Conservation (phyloP, 2,329 filamentous ascomycete genomes). For the Fusarium cicatricum region DNA sequence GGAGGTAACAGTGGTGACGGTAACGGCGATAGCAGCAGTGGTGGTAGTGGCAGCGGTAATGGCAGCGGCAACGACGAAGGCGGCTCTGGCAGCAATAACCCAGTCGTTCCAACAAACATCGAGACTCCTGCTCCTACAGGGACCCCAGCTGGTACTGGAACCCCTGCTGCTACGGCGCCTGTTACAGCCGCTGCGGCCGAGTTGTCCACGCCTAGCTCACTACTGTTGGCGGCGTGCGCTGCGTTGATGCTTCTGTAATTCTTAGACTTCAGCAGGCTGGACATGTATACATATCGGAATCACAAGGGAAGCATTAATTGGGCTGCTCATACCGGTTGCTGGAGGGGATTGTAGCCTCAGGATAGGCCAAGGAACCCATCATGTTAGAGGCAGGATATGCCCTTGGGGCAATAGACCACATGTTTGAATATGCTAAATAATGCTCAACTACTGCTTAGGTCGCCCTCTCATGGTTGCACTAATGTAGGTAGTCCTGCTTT, state of each 20-base stretch:
- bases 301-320: slow-evolving; percentile 31
- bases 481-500: too few species aligned
- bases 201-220: slow-evolving; percentile 51
- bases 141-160: slow-evolving; percentile 33
- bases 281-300: slow-evolving; percentile 11
- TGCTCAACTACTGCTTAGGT: too few species aligned
- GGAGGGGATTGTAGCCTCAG: slow-evolving; percentile 30
- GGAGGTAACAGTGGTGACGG: slow-evolving; percentile 34
- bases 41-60: slow-evolving; percentile 13
- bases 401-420: slow-evolving; percentile 14
- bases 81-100: background rate
- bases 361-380: slow-evolving; percentile 23
- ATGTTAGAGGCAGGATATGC: slow-evolving; percentile 13
- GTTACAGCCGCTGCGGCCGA: slow-evolving; percentile 39
- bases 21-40: slow-evolving; percentile 22
- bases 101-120: slow-evolving; percentile 17
- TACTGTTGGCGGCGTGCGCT: slow-evolving; percentile 54
- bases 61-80: slow-evolving; percentile 12
- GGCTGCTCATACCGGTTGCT: slow-evolving; percentile 33
- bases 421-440: background rate
- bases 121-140: slow-evolving; percentile 28
- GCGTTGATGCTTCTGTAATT: slow-evolving; percentile 53
- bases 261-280: background rate
- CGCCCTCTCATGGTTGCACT: too few species aligned
- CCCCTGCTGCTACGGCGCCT: slow-evolving; percentile 26